Percentiles rank a stretch among this genome's conserved stretches.
phyloP scores from a whole-genome alignment of 495 filamentous ascomycete genomes.

The Rhypophila decipiens region DNA sequence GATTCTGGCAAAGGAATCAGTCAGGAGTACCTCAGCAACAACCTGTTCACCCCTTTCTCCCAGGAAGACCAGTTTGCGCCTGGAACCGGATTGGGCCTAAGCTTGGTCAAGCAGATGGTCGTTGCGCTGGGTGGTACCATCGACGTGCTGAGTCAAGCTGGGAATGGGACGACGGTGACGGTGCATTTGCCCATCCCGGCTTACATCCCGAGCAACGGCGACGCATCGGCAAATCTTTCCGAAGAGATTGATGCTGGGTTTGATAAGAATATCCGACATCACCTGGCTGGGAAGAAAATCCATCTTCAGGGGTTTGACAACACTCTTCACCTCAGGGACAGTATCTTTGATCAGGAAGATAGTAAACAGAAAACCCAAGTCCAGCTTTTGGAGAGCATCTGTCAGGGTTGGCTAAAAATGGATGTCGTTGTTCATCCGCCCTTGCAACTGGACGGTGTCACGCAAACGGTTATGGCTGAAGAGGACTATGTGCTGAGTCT shows the following conservation, averaged over 20 bases:
- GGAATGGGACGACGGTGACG: conserved; percentile 53
- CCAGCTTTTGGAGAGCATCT: conserved; percentile 17
- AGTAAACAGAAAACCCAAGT: conserved; percentile 22
- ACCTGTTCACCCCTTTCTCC: conserved; percentile 61
- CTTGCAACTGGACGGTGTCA: conserved; percentile 1
- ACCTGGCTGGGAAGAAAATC: conserved; percentile 29
- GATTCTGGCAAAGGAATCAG: conserved; percentile 67
- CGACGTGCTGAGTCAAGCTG: conserved; percentile 49
- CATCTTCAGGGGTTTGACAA: conserved; percentile 26
- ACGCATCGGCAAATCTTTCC: too few species aligned
- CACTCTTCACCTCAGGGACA: conserved; percentile 11
- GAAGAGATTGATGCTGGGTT: conserved; percentile 7
- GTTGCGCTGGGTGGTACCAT: conserved; percentile 54
- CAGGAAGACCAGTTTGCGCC: conserved; percentile 61
- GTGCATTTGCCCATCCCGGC: too few species aligned
- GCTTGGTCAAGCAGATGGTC: conserved; percentile 59
- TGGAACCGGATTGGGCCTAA: conserved; percentile 63
- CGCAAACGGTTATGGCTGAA: not conserved
- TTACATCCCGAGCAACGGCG: conserved; percentile 27
- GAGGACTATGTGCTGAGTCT: conserved; percentile 17
- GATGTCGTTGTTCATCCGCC: too few species aligned
- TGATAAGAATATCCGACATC: conserved; percentile 4
- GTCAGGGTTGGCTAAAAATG: conserved; percentile 21
- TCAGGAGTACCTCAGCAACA: conserved; percentile 55
- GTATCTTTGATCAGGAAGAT: conserved; percentile 20